Conservation (phyloP, 2,329 filamentous ascomycete genomes). For the Botrytis fabae region DNA sequence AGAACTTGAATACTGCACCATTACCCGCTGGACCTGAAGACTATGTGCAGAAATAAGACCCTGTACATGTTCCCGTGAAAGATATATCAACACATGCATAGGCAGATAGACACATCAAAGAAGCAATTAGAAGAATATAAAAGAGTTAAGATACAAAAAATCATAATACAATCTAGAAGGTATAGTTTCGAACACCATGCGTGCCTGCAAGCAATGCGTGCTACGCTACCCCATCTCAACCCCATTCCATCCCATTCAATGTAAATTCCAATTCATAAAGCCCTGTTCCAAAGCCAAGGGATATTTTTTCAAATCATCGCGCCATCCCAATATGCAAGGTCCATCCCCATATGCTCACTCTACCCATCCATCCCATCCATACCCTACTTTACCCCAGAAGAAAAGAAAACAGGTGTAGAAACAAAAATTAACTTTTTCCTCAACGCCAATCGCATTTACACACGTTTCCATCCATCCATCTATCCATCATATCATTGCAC, state of each 20-base stretch:
- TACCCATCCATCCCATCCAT: background rate
- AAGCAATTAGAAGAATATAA: conserved; percentile 12
- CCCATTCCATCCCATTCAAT: conserved; percentile 30
- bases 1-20: background rate
- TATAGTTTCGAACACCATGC: conserved; percentile 26
- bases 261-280: conserved; percentile 22
- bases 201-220: conserved; percentile 25
- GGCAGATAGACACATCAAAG: background rate
- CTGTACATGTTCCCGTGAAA: background rate
- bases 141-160: conserved; percentile 13
- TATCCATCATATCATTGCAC: background rate
- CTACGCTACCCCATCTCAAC: conserved; percentile 29
- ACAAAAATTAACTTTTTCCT: conserved; percentile 3
- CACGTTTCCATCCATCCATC: background rate
- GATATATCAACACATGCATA: background rate
- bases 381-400: background rate
- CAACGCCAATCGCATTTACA: conserved; percentile 13
- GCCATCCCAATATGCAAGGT: conserved; percentile 21
- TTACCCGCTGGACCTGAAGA: too few species aligned
- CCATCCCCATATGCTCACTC: conserved; percentile 16
- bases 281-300: conserved; percentile 1
- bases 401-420: background rate
- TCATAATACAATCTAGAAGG: conserved; percentile 36
- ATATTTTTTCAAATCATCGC: conserved; percentile 13
- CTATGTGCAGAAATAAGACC: background rate